Evolutionary conservation across 202 grass and related monocot species (phyloP).

Genomic region (Panicum hallii): DNA sequence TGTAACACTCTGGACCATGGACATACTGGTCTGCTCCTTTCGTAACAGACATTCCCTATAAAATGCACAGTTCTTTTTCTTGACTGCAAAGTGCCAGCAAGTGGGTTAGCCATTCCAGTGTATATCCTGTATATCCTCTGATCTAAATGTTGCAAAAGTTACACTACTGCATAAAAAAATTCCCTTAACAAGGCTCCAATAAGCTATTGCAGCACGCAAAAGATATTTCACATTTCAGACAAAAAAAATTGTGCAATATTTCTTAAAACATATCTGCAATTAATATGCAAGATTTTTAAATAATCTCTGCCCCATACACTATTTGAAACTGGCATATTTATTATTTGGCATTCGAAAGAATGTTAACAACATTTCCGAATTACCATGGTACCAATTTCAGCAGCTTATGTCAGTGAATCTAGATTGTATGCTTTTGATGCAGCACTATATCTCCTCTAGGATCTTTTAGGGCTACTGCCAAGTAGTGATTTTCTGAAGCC

Average conservation of each 20-base stretch:
- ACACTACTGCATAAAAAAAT: slow-evolving; percentile 1
- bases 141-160: slow-evolving; percentile 25
- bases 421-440: neutral
- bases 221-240: neutral
- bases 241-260: neutral
- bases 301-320: neutral
- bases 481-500: neutral
- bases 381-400: neutral
- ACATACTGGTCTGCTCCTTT: slow-evolving; percentile 28
- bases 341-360: neutral
- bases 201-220: slow-evolving; percentile 12
- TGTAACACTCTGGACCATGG: neutral
- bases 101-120: neutral
- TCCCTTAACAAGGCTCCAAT: neutral
- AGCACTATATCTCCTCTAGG: neutral
- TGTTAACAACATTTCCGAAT: neutral
- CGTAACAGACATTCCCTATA: neutral
- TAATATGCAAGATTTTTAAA: neutral
- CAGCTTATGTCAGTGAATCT: neutral
- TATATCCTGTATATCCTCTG: neutral
- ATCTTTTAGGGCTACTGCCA: neutral
- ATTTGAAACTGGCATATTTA: slow-evolving; percentile 23
- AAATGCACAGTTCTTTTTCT: neutral
- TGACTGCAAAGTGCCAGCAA: slow-evolving; percentile 14
- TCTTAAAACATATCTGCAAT: slow-evolving; percentile 8